These are phyloP conservation scores for Paramecium caudatum DNA, from an alignment of 73 alveolate species.

Conservation along the genomic window DNA sequence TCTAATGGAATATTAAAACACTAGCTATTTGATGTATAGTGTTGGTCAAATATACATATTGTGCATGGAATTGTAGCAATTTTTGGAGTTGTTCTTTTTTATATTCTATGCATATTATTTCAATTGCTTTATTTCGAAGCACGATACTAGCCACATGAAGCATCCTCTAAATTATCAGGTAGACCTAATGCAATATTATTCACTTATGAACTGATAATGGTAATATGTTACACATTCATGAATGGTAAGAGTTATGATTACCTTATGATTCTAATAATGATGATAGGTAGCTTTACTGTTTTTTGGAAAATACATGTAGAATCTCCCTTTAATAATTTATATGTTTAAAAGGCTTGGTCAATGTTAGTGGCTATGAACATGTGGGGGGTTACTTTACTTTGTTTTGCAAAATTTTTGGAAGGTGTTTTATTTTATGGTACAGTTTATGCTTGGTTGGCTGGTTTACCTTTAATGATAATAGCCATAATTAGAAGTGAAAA, in stretches of 20 bases:
- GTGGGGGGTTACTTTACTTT: conserved; percentile 72
- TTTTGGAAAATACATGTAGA: conserved; percentile 75
- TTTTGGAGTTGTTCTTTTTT: conserved; percentile 6
- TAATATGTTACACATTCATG: conserved; percentile 65
- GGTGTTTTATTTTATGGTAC: conserved; percentile 74
- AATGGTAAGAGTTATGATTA: conserved; percentile 68
- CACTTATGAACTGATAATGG: conserved; percentile 25
- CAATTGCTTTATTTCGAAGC: conserved; percentile 35
- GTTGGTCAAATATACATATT: conserved; percentile 66
- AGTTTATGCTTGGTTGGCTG: conserved; percentile 73
- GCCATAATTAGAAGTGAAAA: conserved; percentile 69
- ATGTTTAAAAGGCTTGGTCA: conserved; percentile 64
- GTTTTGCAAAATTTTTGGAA: conserved; percentile 73
- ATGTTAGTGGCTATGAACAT: conserved; percentile 65
- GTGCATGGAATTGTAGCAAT: conserved; percentile 67
- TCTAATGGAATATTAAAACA: not conserved
- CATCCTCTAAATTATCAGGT: conserved; percentile 54
- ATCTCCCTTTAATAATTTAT: conserved; percentile 66
- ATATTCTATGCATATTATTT: not conserved
- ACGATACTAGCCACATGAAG: conserved; percentile 25
- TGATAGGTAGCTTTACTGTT: conserved; percentile 64
- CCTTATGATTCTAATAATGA: conserved; percentile 58
- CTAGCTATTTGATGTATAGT: conserved; percentile 22
- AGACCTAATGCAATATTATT: conserved; percentile 48
- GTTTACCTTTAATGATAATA: conserved; percentile 65